Percentiles rank a stretch among this genome's conserved stretches.
Evolutionary conservation across 2,329 filamentous ascomycete genomes (phyloP).

Genomic region (Diaporthe ampelina): DNA sequence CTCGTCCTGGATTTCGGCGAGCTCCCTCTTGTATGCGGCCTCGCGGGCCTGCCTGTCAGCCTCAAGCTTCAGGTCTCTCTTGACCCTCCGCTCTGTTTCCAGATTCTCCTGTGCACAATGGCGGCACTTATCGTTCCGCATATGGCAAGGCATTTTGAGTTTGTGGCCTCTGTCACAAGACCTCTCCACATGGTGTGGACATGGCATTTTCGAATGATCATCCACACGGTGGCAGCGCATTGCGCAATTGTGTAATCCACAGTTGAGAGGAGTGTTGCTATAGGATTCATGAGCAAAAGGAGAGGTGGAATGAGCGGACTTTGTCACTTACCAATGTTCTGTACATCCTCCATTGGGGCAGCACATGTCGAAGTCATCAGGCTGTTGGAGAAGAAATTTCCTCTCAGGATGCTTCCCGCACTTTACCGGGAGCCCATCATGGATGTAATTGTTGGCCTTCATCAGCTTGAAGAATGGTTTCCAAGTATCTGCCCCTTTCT

Average conservation of each 20-base stretch:
- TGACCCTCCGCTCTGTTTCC: constrained; percentile 57
- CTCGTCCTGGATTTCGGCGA: constrained; percentile 67
- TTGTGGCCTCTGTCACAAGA: constrained; percentile 68
- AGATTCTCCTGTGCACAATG: constrained; percentile 66
- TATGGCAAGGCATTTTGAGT: constrained; percentile 60
- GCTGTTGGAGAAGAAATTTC: constrained; percentile 59
- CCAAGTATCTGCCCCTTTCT: constrained; percentile 72
- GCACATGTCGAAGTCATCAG: constrained; percentile 70
- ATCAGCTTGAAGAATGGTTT: constrained; percentile 68
- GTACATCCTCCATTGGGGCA: constrained; percentile 80
- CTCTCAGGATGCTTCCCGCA: constrained; percentile 72
- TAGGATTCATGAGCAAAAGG: background rate
- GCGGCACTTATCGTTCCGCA: constrained; percentile 56
- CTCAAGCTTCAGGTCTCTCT: constrained; percentile 66
- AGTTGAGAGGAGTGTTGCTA: constrained; percentile 66
- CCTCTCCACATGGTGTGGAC: constrained; percentile 54
- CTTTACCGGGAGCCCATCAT: constrained; percentile 71
- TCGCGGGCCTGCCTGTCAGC: constrained; percentile 59
- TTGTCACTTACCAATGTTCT: constrained; percentile 69
- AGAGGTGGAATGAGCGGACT: background rate
- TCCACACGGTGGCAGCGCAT: constrained; percentile 72
- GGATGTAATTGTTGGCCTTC: constrained; percentile 64
- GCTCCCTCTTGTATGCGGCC: constrained; percentile 57
- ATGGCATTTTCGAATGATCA: constrained; percentile 67
- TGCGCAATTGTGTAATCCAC: constrained; percentile 71